These are phyloP conservation scores for Ammopiptanthus mongolicus DNA, from an alignment of 306 rosid species.

Conservation along the genomic window DNA sequence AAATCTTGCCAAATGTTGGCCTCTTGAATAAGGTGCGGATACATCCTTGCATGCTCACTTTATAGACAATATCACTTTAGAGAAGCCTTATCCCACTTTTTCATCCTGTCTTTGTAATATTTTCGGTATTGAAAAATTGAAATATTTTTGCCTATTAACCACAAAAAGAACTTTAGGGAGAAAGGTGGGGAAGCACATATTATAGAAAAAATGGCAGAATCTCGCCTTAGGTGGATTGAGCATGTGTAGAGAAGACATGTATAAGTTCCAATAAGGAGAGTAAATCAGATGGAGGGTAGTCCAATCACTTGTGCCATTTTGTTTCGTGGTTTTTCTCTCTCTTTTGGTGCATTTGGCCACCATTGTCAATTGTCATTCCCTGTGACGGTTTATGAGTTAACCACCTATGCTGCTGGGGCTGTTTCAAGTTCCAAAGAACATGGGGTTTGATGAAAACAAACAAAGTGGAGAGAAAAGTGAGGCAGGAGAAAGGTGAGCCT, in stretches of 20 bases:
- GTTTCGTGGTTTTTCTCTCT: neutral
- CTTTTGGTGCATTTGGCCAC: neutral
- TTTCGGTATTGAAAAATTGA: neutral
- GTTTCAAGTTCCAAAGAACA: constrained; percentile 40
- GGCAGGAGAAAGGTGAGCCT: constrained; percentile 3
- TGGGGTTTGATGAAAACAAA: constrained; percentile 48
- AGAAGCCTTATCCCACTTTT: neutral
- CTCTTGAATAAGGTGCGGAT: neutral
- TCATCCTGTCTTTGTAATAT: neutral
- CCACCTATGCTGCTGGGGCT: constrained; percentile 35
- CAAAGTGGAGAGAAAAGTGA: constrained; percentile 20
- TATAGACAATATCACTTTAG: too few species aligned
- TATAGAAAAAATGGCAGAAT: too few species aligned
- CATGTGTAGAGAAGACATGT: too few species aligned
- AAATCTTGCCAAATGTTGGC: neutral
- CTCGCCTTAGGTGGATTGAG: too few species aligned
- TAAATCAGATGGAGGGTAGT: too few species aligned
- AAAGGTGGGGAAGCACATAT: too few species aligned
- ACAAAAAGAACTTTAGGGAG: too few species aligned
- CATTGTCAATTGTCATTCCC: neutral
- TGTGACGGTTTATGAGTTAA: constrained; percentile 32
- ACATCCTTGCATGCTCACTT: too few species aligned
- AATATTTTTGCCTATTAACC: neutral
- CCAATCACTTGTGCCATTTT: constrained; percentile 10
- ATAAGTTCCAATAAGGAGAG: too few species aligned